Evolutionary conservation across 352 stramenopile species (phyloP), one percentile per base, ranked within the genome.

Genomic region (Phytophthora multivora): DNA sequence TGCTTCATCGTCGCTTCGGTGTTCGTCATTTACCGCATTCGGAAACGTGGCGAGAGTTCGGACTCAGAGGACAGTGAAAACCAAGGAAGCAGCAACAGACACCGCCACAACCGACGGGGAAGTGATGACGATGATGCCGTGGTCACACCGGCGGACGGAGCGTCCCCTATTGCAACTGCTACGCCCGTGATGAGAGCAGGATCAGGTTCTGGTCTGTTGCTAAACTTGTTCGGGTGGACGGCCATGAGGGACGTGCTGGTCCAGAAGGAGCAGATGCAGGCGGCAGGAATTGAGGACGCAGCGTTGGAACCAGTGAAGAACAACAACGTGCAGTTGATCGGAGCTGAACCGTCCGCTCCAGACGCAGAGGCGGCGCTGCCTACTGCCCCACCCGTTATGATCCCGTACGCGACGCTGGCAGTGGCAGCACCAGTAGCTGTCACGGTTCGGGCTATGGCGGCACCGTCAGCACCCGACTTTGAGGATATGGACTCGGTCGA

Each of bases 161-260:
- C 66, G 11, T 78, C 71, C 0, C 71, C 71, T n/a, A 64, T 75
- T 53, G 45, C 60, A 16, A 69, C 54, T 10, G 67, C 71, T n/a
- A 67, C 66, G 12, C 59, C 71, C 0, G 66, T 79, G 0, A 52
- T 73, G 40, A 36, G 63, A 50, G 51, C 48, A 15, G 68, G 60
- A n/a, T 73, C 66, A 11, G 63, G 68, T 0, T 71, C 59, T 2
- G 60, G 65, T 42, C 52, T 71, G 18, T 38, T 77, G 18, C 62
- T 89, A n/a, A 79, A 84, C 36, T 53, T 88, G n/a, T 77, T 83
- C 21, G 77, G 77, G 13, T 89, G 80, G 80, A 74, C 77, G 28
- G 75, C 77, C 1, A 69, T 82, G 46, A 67, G 80, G 13, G 68
- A 84, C 28, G 73, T 81, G 40, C 50, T 88, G 54, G 73, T 85